Evolutionary conservation across 2,329 filamentous ascomycete species (phyloP), one percentile per base, ranked within the genome.

Genomic region (Calonectria crousiana): DNA sequence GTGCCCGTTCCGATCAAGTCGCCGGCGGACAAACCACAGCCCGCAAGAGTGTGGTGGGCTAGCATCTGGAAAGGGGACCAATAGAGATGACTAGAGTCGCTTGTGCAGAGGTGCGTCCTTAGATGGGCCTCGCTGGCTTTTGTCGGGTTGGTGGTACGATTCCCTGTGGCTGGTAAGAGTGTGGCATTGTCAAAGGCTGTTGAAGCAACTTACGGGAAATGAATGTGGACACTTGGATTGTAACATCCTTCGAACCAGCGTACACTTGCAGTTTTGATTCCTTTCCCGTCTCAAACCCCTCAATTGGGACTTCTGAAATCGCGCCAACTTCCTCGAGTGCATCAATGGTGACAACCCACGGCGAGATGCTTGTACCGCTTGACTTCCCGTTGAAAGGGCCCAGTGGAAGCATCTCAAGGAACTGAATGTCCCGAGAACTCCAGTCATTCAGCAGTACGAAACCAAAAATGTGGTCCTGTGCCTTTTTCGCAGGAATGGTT

Each of bases 41-140:
- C 95, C 0, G 92, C 93, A 64, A 95, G 89, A 1, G 93, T 92
- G 82, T 96, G 95, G 83, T 97, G 95, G 0, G 95, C 90, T 58
- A 97, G 86, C 94, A 96, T 96, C 82, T 97, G 95, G 2, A 93
- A 90, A 85, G 95, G 96, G 0, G 94, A 95, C 89, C 92, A 97
- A 1, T 96, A 88, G 2, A 97, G 87, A 66, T 87, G 83, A 36
- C 78, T 82, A 14, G 83, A 82, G 71, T 83, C 32, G 32, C 32
- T 34, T 34, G 32, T 34, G 32, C 32, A 34, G 32, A 34, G 32
- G 10, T 34, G 32, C 5, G 32, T 34, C 32, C 32, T 34, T 9
- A 11, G 32, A 11, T 9, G 32, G 32, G 8, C 2, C 32, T 34
- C 32, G 10, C 32, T 9, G 32, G 32, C 6, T 34, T 9, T 34